phyloP scores from a whole-genome alignment of 345 rosid genomes.

The Rhodomyrtus tomentosa region DNA sequence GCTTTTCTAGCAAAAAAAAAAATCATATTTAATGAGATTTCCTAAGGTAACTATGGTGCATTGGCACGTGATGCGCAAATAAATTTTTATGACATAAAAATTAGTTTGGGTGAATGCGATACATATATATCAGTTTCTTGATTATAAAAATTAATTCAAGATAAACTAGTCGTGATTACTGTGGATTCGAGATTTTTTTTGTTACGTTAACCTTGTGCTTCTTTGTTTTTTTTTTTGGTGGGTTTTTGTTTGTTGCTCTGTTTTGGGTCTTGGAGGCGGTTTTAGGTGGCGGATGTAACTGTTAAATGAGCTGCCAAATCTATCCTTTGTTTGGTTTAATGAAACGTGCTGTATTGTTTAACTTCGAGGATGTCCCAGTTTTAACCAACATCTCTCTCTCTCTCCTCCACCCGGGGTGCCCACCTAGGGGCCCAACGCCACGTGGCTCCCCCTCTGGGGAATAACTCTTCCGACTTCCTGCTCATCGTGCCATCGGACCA shows the following conservation, averaged over 20 bases:
- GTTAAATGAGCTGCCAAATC: neutral
- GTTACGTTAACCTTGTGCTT: neutral
- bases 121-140: too few relatives aligned
- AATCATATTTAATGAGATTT: too few relatives aligned
- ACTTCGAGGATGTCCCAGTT: neutral
- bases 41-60: too few relatives aligned
- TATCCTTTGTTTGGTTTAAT: neutral
- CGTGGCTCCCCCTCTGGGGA: neutral
- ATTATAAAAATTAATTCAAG: too few relatives aligned
- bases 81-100: too few relatives aligned
- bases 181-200: too few relatives aligned
- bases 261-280: too few relatives aligned
- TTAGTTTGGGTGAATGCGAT: too few relatives aligned
- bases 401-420: neutral
- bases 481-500: neutral
- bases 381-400: neutral
- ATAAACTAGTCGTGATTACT: too few relatives aligned
- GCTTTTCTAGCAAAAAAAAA: too few relatives aligned
- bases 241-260: neutral
- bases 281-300: neutral
- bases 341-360: neutral
- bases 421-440: neutral
- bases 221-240: neutral
- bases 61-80: too few relatives aligned
- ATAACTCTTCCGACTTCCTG: neutral